Percentiles rank a stretch among this genome's conserved stretches.
Conservation (phyloP, 2,329 filamentous ascomycete species). For the Aspergillus novoparasiticus region DNA sequence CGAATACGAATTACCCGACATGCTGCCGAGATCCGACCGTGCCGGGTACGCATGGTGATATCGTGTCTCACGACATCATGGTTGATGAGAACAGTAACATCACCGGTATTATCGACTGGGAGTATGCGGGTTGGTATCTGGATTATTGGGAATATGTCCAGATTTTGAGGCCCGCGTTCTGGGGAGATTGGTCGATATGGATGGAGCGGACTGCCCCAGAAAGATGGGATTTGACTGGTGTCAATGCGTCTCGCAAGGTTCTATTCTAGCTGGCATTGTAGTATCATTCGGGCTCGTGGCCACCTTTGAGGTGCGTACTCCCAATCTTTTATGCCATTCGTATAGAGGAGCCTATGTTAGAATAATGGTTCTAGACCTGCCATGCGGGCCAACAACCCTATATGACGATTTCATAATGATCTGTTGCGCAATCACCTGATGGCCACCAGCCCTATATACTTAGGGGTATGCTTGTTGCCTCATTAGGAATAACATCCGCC, state of each 20-base stretch:
- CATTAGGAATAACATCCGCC: too few relatives aligned
- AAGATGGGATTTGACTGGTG: conserved; percentile 31
- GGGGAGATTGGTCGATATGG: conserved; percentile 28
- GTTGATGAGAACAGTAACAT: conserved; percentile 24
- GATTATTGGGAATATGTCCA: conserved; percentile 42
- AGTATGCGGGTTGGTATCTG: conserved; percentile 32
- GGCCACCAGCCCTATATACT: too few relatives aligned
- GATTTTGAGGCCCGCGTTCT: conserved; percentile 30
- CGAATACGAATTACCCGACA: conserved; percentile 22
- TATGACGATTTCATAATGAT: too few relatives aligned
- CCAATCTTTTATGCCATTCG: too few relatives aligned
- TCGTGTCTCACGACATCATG: conserved; percentile 39
- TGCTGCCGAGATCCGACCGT: conserved; percentile 26
- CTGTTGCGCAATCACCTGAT: too few relatives aligned
- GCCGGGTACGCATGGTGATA: conserved; percentile 37
- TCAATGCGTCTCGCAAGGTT: conserved; percentile 26
- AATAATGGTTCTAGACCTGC: too few relatives aligned
- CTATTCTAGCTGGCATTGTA: conserved; percentile 26
- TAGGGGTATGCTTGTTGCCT: too few relatives aligned
- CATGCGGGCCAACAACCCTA: too few relatives aligned
- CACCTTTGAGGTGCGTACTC: too few relatives aligned
- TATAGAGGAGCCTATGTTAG: too few relatives aligned
- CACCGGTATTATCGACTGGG: conserved; percentile 46
- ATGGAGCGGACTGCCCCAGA: conserved; percentile 32
- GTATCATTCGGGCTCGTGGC: too few relatives aligned